A percentile compares a stretch with the other conserved stretches of the same genome.
These are phyloP conservation scores for Exophiala bonariae DNA, from an alignment of 2,329 filamentous ascomycete genomes.

Conservation along the genomic window DNA sequence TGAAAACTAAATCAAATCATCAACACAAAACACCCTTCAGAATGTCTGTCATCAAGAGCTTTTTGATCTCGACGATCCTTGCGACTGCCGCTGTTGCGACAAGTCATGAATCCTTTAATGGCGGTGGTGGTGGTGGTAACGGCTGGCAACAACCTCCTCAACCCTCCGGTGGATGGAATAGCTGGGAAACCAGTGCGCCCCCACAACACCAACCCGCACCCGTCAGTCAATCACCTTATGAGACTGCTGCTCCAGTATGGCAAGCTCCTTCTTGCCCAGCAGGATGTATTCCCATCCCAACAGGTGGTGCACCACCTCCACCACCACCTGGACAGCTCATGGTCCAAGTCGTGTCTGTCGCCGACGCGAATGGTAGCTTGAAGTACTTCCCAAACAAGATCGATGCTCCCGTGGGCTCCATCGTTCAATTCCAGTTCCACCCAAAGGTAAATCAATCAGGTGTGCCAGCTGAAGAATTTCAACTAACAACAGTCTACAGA, in stretches of 20 bases:
- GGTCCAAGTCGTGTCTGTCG: constrained; percentile 67
- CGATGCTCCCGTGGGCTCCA: constrained; percentile 59
- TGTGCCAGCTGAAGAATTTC: not conserved
- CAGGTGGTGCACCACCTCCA: not conserved
- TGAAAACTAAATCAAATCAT: constrained; percentile 3
- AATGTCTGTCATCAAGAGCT: constrained; percentile 22
- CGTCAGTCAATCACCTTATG: not conserved
- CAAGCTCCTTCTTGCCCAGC: constrained; percentile 17
- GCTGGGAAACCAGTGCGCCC: constrained; percentile 3
- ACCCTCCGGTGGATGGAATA: constrained; percentile 4
- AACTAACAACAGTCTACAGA: constrained; percentile 39
- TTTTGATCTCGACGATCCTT: constrained; percentile 18
- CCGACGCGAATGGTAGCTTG: constrained; percentile 54
- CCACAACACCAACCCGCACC: constrained; percentile 4
- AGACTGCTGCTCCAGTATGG: not conserved
- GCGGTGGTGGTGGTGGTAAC: constrained; percentile 1
- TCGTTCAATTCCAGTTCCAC: constrained; percentile 54
- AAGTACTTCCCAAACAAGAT: constrained; percentile 68
- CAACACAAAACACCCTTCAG: constrained; percentile 2
- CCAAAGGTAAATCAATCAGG: constrained; percentile 43
- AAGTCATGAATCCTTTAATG: constrained; percentile 7
- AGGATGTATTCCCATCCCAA: constrained; percentile 18
- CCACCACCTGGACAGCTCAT: constrained; percentile 28
- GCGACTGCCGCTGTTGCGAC: constrained; percentile 17
- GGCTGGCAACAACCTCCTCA: not conserved